Evolutionary conservation across 2,329 filamentous ascomycete species (phyloP), one percentile per base, ranked within the genome.

Genomic region (Fusarium sp.): DNA sequence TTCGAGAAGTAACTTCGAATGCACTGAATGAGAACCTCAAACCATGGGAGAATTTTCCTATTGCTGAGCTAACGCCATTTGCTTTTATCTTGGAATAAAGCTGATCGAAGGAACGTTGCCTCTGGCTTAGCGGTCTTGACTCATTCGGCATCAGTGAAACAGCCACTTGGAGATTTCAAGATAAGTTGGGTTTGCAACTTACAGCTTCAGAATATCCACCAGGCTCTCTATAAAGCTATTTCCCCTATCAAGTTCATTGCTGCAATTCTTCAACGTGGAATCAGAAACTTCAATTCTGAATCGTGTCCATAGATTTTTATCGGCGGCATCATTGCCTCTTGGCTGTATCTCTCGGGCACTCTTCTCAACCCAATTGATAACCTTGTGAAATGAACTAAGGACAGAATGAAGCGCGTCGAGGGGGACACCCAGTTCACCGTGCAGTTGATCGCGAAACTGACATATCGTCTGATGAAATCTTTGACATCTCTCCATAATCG

Each of bases 391-490:
- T 24, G 41, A 42, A 5, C 3, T 6, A 11, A 42, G 6, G n/a
- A 42, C 24, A 24, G 14, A 42, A 24, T 42, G 41, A n/a, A 42
- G 41, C 10, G 14, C 41, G n/a, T 42, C 14, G 14, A 24, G 9
- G 6, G 9, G 41, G 9, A 42, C 0, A 17, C 41, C 14, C 9
- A 24, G 9, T 11, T 42, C 41, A 6, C 6, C 41, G 10, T 6
- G 1, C 9, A 42, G n/a, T 3, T 24, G 14, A 17, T 17, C 4
- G 15, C 41, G 41, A 24, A 42, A 42, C 3, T 24, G 41, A 24
- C 2, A 9, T 15, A 17, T 42, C n/a, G 41, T 42, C 2, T 6
- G 1, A 24, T 24, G 9, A 11, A 42, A 10, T 0, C 7, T 11
- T n/a, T 42, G 22, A 7, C 41, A 42, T 24, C 41, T 24, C 1